Evolutionary conservation across 306 rosid species (phyloP), one percentile per base, ranked within the genome.

Genomic region (Oemleria cerasiformis): DNA sequence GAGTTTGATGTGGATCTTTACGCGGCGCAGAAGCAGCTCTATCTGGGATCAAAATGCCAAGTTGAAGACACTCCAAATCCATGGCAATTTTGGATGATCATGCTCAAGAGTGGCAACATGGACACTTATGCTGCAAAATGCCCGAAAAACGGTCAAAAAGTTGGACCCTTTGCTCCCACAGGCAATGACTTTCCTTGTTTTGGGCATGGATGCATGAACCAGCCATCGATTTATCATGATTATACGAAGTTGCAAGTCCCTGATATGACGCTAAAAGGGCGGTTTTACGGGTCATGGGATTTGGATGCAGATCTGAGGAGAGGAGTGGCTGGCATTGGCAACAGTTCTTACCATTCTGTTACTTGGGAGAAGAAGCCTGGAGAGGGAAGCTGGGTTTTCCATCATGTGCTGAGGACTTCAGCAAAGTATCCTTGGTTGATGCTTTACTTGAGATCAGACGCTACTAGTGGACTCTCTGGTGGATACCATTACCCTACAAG

Each of bases 21-120:
- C 3, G 88, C 86, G 1, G 86, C 77, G 0, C 65, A 69, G 71
- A 85, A 88, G 63, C 86, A 85, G 53, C 60, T 81, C 44, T 85
- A 79, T 74, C 65, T 85, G 48, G 92, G 88, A 25, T 43, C 13
- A 0, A 80, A 83, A 76, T 86, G 86, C 58, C 73, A 83, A 65
- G 90, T 83, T 25, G 66, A 76, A 62, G 90, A 81, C 76, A 50
- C 42, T 25, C 86, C 88, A 19, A 74, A 30, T 16, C 85, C 88
- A 56, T 86, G 91, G 91, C 88, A 86, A 0, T 86, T 86, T 49
- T 84, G 91, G 91, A 86, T 84, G 91, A 73, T 86, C 60, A 86
- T 86, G 88, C 86, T 86, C 71, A 86, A 86, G 84, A 84, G 68
- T 62, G 91, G 88, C 14, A 86, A 83, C 72, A 85, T 79, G 85